Conservation (phyloP, 2,329 filamentous ascomycete genomes). For the Clarireedia homoeocarpa region DNA sequence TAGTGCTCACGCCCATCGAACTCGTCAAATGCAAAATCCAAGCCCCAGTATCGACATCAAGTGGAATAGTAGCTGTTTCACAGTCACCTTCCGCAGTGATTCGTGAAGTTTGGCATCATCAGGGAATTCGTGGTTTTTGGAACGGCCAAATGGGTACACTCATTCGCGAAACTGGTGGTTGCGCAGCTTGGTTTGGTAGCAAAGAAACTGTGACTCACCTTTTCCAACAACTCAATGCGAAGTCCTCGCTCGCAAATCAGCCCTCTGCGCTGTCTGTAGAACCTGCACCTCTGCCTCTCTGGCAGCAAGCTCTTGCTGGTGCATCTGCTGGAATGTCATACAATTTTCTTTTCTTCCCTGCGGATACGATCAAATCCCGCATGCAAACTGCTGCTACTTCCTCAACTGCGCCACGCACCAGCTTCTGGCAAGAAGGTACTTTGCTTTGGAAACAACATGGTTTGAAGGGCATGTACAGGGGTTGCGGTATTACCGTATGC, state of each 20-base stretch:
- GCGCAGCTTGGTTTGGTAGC: constrained; percentile 88
- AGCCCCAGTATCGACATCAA: constrained; percentile 44
- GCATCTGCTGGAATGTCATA: constrained; percentile 87
- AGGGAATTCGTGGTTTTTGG: constrained; percentile 87
- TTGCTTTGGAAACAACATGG: constrained; percentile 78
- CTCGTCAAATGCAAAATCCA: constrained; percentile 99
- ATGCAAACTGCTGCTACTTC: constrained; percentile 80
- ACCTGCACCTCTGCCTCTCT: constrained; percentile 58
- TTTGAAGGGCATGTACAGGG: constrained; percentile 78
- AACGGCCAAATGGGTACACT: constrained; percentile 88
- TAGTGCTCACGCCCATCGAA: constrained; percentile 90
- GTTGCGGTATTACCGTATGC: constrained; percentile 86
- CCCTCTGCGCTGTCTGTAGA: constrained; percentile 13
- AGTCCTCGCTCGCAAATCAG: constrained; percentile 19
- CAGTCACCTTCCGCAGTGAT: constrained; percentile 66
- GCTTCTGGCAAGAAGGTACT: constrained; percentile 65
- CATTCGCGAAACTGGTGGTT: constrained; percentile 87
- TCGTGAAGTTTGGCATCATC: constrained; percentile 68
- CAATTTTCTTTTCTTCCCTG: constrained; percentile 95
- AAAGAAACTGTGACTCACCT: constrained; percentile 67
- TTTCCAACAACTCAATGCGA: constrained; percentile 36
- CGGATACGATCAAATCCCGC: constrained; percentile 92
- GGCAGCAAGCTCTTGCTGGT: constrained; percentile 82
- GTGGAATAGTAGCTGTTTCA: constrained; percentile 36
- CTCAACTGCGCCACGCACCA: constrained; percentile 40